Evolutionary conservation across 768 basidiomycete genomes (phyloP), one percentile per base, ranked within the genome.

Genomic region (Podaxis sp.): DNA sequence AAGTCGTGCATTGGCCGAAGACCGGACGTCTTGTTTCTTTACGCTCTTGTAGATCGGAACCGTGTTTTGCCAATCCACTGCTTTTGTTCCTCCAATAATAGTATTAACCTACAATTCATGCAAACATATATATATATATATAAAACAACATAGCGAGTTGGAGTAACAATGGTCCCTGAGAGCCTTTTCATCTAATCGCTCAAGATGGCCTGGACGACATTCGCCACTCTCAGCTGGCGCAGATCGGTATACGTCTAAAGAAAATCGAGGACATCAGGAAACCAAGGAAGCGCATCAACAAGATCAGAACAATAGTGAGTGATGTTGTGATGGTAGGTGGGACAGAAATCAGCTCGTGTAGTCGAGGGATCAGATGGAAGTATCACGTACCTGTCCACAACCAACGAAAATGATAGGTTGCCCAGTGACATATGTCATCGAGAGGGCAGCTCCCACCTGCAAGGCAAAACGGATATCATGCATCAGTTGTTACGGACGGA

Each of bases 341-440:
- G 35, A 66, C 48, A 57, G 47, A 46, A 18, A 61, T 48, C 25
- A n/a, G 38, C 42, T 56, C 60, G 53, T 35, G 48, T 42, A 40
- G 25, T 3, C 37, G 40, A n/a, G 48, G 46, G 16, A 53, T 42
- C 46, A 57, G 37, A 59, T 46, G 14, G 55, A 21, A 54, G 37
- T 32, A 59, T 25, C 51, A 70, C 86, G 42, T 64, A 93, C 91
- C 89, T 95, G 95, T 38, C 97, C 97, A 68, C 94, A 97, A 5
- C 97, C 97, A 64, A 99, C 94, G 71, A 99, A 99, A 23, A 98
- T 82, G 75, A 99, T 98, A 16, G 97, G 96, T 70, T 98, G 95
- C 23, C 97, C 96, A 1, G 97, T 98, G 57, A 98, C 93, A 73
- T 97, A 98, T 54, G 96, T 97, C 97, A 99, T 98, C 2, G 94